Percentiles rank a stretch among this genome's conserved stretches.
Evolutionary conservation across 495 filamentous ascomycete species (phyloP).

Genomic region (Filosporella fistucella): DNA sequence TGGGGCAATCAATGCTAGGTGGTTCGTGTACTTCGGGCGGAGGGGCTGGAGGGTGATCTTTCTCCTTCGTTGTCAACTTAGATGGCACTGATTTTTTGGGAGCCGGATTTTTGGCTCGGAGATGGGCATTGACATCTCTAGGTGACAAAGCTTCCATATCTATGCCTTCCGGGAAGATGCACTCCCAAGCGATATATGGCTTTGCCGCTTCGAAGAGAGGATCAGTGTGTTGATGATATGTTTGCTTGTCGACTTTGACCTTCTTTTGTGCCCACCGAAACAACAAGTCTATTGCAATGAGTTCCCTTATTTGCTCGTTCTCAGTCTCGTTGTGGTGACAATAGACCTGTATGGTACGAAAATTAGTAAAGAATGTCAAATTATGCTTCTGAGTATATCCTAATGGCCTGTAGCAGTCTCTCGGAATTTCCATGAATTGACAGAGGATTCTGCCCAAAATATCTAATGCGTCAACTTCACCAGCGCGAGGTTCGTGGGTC

Average conservation of each 20-base stretch:
- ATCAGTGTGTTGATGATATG: constrained; percentile 7
- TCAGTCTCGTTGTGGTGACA: constrained; percentile 17
- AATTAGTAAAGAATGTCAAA: constrained; percentile 24
- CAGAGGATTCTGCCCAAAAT: constrained; percentile 11
- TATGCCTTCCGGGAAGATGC: constrained; percentile 18
- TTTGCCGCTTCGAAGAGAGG: background rate
- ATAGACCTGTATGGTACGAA: constrained; percentile 19
- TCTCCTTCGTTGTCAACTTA: constrained; percentile 52
- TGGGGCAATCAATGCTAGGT: constrained; percentile 48
- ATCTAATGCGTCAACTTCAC: constrained; percentile 1
- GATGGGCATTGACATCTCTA: constrained; percentile 60
- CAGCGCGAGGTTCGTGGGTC: no score
- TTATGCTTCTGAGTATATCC: constrained; percentile 3
- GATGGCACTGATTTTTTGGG: constrained; percentile 48
- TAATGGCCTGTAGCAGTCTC: constrained; percentile 11
- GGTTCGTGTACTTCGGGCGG: constrained; percentile 76
- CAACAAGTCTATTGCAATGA: background rate
- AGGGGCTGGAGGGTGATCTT: constrained; percentile 72
- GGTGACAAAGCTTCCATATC: constrained; percentile 70
- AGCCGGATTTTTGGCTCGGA: constrained; percentile 25
- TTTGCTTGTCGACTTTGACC: constrained; percentile 1
- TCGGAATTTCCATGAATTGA: constrained; percentile 14
- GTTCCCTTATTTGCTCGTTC: background rate
- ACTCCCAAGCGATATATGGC: constrained; percentile 18
- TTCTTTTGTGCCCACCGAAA: background rate